A percentile compares a stretch with the other conserved stretches of the same genome.
Conservation (phyloP, 768 basidiomycete species). For the Kwoniella mangroviensis region DNA sequence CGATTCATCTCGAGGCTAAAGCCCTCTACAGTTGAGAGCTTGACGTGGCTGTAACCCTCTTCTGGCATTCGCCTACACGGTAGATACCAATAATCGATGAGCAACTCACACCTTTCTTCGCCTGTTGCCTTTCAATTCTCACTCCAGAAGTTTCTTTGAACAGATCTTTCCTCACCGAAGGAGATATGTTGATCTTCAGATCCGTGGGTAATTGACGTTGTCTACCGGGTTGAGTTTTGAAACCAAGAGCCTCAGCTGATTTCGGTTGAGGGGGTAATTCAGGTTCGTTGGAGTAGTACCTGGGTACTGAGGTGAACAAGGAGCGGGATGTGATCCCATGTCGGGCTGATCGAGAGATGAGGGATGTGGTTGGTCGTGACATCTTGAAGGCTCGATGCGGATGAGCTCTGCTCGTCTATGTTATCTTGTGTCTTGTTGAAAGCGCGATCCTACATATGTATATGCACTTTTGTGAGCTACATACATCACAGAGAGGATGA, state of each 20-base stretch:
- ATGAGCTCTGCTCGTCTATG: not conserved
- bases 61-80: too few relatives aligned
- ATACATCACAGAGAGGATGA: too few relatives aligned
- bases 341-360: not conserved
- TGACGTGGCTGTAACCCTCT: not conserved
- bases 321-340: not conserved
- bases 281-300: not conserved
- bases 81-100: not conserved
- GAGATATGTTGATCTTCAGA: constrained; percentile 21
- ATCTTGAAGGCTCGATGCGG: constrained; percentile 2
- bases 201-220: constrained; percentile 21
- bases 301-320: constrained; percentile 3
- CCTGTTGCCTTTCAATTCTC: not conserved
- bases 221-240: constrained; percentile 20
- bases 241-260: constrained; percentile 26
- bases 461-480: not conserved
- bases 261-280: constrained; percentile 15
- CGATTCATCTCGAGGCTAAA: too few relatives aligned
- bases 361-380: constrained; percentile 2
- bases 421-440: not conserved
- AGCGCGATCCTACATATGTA: not conserved
- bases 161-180: constrained; percentile 12
- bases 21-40: too few relatives aligned
- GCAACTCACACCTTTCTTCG: not conserved
- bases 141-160: not conserved